Percentiles rank a stretch among this genome's conserved stretches.
These are phyloP conservation scores for Melaleuca quinquenervia DNA, from an alignment of 345 rosid genomes.

Conservation along the genomic window DNA sequence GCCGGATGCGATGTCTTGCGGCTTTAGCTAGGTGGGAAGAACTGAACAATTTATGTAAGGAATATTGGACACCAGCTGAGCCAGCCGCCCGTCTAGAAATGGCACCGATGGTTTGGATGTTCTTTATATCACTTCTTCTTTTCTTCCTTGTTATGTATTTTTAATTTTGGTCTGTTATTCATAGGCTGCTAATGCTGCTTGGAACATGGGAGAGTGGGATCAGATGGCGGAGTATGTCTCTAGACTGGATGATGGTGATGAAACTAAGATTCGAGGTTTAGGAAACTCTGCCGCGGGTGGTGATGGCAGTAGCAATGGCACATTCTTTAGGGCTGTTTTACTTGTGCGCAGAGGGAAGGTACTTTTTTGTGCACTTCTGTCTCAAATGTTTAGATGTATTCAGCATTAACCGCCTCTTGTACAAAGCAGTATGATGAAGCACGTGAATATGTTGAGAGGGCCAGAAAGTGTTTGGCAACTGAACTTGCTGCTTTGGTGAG, in stretches of 20 bases:
- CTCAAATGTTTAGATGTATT: not conserved
- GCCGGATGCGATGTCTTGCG: conserved; percentile 96
- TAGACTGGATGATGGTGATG: conserved; percentile 95
- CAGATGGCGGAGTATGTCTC: conserved; percentile 99
- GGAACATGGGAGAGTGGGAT: conserved; percentile 99
- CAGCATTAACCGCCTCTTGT: not conserved
- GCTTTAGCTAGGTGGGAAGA: conserved; percentile 99
- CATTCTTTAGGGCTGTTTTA: conserved; percentile 93
- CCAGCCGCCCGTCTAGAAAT: conserved; percentile 93
- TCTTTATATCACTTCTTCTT: not conserved
- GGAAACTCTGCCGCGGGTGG: conserved; percentile 81
- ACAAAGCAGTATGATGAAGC: conserved; percentile 80
- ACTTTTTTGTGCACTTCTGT: not conserved
- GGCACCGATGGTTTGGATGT: conserved; percentile 89
- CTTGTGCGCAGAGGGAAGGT: conserved; percentile 85
- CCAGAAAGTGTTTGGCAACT: conserved; percentile 93
- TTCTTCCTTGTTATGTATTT: not conserved
- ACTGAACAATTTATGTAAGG: conserved; percentile 89
- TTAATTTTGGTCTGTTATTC: not conserved
- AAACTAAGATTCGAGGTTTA: conserved; percentile 74
- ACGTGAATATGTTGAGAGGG: conserved; percentile 89
- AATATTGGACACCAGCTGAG: conserved; percentile 97
- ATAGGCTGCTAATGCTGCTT: conserved; percentile 96
- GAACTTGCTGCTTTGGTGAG: conserved; percentile 99
- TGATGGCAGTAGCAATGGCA: conserved; percentile 94